phyloP scores from a whole-genome alignment of 805 yeast species.

The Candida methanosorbosa region DNA sequence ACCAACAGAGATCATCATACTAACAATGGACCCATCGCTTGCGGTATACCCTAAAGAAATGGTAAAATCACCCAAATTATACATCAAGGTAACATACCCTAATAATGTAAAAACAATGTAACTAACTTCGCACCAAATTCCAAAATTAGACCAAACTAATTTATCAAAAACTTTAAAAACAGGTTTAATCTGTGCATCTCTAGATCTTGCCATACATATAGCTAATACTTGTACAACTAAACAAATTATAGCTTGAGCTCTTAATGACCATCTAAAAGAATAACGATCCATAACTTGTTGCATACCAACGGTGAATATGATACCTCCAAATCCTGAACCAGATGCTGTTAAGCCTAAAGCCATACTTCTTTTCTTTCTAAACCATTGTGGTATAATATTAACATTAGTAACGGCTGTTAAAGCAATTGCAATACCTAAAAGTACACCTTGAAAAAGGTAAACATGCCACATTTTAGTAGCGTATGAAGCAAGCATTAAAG shows the following conservation, averaged over 20 bases:
- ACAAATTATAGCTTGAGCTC: constrained; percentile 37
- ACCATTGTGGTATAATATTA: constrained; percentile 62
- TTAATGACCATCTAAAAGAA: constrained; percentile 40
- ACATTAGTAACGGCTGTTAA: constrained; percentile 50
- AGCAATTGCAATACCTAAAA: constrained; percentile 52
- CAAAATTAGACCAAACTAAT: constrained; percentile 27
- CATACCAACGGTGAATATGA: constrained; percentile 39
- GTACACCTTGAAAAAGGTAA: constrained; percentile 58
- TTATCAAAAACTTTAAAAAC: constrained; percentile 32
- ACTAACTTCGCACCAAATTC: constrained; percentile 30
- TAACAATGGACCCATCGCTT: constrained; percentile 45
- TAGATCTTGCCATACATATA: constrained; percentile 25
- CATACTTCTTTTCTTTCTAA: constrained; percentile 50
- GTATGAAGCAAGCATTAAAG: constrained; percentile 52
- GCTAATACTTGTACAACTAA: constrained; percentile 25
- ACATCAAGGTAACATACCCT: constrained; percentile 54
- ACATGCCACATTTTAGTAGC: constrained; percentile 56
- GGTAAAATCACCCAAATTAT: constrained; percentile 52
- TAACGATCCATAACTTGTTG: constrained; percentile 29
- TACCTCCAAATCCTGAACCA: constrained; percentile 48
- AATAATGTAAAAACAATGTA: constrained; percentile 41
- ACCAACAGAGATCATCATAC: constrained; percentile 56
- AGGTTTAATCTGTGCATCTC: constrained; percentile 28
- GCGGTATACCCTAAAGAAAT: constrained; percentile 49
- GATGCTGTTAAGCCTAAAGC: constrained; percentile 39